A percentile compares a stretch with the other conserved stretches of the same genome.
Conservation (phyloP, 345 rosid genomes). For the Litchi chinensis region DNA sequence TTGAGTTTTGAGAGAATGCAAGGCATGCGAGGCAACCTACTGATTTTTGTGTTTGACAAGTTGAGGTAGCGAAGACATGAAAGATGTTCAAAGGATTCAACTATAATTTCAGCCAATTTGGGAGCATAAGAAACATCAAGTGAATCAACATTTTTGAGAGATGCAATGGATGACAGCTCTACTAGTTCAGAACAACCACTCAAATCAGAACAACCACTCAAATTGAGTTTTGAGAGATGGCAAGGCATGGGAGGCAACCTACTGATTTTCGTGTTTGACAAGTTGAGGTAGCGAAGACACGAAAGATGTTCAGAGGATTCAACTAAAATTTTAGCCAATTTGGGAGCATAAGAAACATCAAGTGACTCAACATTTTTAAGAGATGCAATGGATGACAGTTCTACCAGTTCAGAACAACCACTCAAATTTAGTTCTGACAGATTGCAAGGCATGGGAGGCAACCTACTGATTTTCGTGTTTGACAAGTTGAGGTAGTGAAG, state of each 20-base stretch:
- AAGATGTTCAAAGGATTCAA: constrained; percentile 41
- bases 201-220: constrained; percentile 33
- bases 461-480: constrained; percentile 20
- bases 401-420: constrained; percentile 22
- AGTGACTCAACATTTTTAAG: constrained; percentile 41
- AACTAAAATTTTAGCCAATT: constrained; percentile 17
- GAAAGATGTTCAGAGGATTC: constrained; percentile 39
- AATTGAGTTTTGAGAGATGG: constrained; percentile 33
- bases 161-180: constrained; percentile 23
- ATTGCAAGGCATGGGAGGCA: constrained; percentile 29
- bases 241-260: constrained; percentile 34
- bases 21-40: constrained; percentile 34
- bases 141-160: constrained; percentile 33
- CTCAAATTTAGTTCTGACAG: constrained; percentile 38
- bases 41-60: constrained; percentile 40
- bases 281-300: constrained; percentile 36
- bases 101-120: constrained; percentile 15
- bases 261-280: constrained; percentile 37
- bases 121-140: constrained; percentile 51
- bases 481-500: constrained; percentile 44
- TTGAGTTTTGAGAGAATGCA: constrained; percentile 33
- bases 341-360: constrained; percentile 45
- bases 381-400: constrained; percentile 22
- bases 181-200: constrained; percentile 25
- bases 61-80: constrained; percentile 32